Percentiles rank a stretch among this genome's conserved stretches.
Evolutionary conservation across 129 eudicot species (phyloP).

Genomic region (Centrapalus pauciflorus): DNA sequence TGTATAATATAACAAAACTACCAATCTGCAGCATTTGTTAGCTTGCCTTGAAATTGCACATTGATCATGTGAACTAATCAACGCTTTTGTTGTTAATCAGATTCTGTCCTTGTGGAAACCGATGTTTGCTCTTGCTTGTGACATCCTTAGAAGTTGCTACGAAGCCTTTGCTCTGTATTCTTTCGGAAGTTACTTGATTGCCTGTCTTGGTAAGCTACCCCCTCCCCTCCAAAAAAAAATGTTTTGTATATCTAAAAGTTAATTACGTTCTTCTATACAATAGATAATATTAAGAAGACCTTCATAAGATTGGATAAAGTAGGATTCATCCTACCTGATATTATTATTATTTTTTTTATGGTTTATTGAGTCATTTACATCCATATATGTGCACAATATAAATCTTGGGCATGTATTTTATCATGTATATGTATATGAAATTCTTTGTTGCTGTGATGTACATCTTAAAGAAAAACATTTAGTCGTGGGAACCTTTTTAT

Average conservation of each 20-base stretch:
- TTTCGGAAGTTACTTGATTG: conserved; percentile 93
- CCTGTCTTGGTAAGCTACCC: conserved; percentile 74
- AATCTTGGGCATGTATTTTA: background rate
- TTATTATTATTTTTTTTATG: background rate
- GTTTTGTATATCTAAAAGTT: too few species aligned
- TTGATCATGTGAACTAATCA: background rate
- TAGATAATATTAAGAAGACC: background rate
- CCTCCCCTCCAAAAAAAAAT: background rate
- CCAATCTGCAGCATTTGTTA: background rate
- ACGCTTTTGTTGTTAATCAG: conserved; percentile 32
- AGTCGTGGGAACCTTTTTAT: background rate
- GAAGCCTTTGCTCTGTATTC: conserved; percentile 93
- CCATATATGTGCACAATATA: background rate
- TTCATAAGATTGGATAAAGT: background rate
- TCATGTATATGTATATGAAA: background rate
- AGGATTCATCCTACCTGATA: background rate
- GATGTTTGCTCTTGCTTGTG: conserved; percentile 68
- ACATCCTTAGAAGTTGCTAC: conserved; percentile 87
- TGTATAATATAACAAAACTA: background rate
- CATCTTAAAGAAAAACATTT: conserved; percentile 1
- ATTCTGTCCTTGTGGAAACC: conserved; percentile 72
- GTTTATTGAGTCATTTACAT: background rate
- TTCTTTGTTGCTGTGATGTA: background rate
- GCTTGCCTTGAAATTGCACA: background rate
- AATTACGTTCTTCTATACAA: too few species aligned